phyloP scores from a whole-genome alignment of 768 basidiomycete species.

The Cyclocybe aegerita region DNA sequence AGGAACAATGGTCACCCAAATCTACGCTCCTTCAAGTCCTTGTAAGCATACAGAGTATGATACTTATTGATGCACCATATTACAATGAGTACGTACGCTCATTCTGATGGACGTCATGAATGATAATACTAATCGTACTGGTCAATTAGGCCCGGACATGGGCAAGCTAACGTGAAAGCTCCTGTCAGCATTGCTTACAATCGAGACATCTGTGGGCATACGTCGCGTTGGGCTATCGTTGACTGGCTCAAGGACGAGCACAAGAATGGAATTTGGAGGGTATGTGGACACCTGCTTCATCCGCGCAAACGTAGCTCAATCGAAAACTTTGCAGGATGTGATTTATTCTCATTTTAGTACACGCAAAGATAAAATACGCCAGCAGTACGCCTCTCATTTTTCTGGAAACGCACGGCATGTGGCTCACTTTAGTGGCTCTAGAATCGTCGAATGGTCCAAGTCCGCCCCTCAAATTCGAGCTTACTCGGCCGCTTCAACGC shows the following conservation, averaged over 20 bases:
- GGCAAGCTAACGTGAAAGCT: conserved; percentile 35
- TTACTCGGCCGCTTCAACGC: background rate
- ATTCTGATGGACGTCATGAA: background rate
- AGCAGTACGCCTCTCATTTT: conserved; percentile 31
- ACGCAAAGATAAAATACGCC: conserved; percentile 37
- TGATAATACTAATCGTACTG: background rate
- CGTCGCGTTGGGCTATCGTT: conserved; percentile 51
- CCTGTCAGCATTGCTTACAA: conserved; percentile 45
- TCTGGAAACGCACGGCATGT: background rate
- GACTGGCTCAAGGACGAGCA: conserved; percentile 50
- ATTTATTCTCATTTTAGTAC: conserved; percentile 49
- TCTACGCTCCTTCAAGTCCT: conserved; percentile 59
- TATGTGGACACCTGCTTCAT: conserved; percentile 18
- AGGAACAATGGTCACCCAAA: conserved; percentile 45
- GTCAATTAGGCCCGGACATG: conserved; percentile 44
- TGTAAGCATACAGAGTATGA: conserved; percentile 61
- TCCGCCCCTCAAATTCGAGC: conserved; percentile 7
- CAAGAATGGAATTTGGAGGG: conserved; percentile 44
- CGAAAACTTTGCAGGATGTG: conserved; percentile 37
- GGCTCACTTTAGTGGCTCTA: background rate
- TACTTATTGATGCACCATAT: conserved; percentile 51
- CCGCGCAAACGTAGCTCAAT: background rate
- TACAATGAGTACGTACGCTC: conserved; percentile 50
- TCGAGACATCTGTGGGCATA: conserved; percentile 39
- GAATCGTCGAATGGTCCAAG: conserved; percentile 20